A percentile compares a stretch with the other conserved stretches of the same genome.
Evolutionary conservation across 202 grass and related monocot species (phyloP).

Genomic region (Schoenoplectus tabernaemontani): DNA sequence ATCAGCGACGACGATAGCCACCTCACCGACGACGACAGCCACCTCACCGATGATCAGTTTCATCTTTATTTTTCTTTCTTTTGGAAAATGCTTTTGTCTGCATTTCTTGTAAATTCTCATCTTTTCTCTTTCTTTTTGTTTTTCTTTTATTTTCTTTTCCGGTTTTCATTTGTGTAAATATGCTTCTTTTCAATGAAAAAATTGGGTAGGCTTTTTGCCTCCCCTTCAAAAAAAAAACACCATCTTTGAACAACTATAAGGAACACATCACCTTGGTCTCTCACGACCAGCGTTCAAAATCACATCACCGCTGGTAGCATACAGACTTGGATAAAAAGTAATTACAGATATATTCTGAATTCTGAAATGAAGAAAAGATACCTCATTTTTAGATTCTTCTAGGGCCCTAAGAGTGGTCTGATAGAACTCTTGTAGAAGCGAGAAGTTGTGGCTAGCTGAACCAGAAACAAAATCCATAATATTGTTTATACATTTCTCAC

Average conservation of each 20-base stretch:
- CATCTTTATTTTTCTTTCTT: too few species aligned
- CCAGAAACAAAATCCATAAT: slow-evolving; percentile 99
- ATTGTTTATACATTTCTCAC: slow-evolving; percentile 99
- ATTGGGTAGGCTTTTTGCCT: too few species aligned
- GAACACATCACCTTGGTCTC: background rate
- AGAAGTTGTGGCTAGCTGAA: slow-evolving; percentile 91
- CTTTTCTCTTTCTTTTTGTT: too few species aligned
- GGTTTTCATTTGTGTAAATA: too few species aligned
- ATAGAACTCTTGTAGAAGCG: slow-evolving; percentile 93
- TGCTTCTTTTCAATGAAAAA: too few species aligned
- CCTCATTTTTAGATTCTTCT: slow-evolving; percentile 99
- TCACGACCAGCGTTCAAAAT: background rate
- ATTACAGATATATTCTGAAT: background rate
- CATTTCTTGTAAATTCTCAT: too few species aligned
- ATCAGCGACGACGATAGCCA: too few species aligned
- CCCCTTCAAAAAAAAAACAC: too few species aligned
- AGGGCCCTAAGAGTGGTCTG: slow-evolving; percentile 90
- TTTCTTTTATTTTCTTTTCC: too few species aligned
- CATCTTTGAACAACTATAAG: background rate
- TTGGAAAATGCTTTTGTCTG: too few species aligned
- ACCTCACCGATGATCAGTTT: too few species aligned
- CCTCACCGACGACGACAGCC: too few species aligned
- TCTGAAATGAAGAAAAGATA: slow-evolving; percentile 1
- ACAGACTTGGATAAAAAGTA: background rate
- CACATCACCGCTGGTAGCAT: background rate